Base-by-base conservation (phyloP, 805 yeast genomes). In the Aciculoconidium aculeatum region DNA sequence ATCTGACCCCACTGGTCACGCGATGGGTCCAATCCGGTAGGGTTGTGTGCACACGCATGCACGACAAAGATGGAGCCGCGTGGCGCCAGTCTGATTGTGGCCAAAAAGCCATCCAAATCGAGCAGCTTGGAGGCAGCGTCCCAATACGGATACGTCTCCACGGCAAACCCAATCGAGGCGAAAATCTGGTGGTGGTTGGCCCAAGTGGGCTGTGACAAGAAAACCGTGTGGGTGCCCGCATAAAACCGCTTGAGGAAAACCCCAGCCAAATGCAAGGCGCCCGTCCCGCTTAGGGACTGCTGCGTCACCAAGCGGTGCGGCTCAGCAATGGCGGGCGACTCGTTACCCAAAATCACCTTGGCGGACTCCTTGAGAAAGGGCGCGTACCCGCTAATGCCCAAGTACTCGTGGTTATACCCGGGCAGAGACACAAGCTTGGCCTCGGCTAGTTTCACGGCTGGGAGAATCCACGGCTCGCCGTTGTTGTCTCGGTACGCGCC, bases 1-100 rank as follows among this genome's bases (percentile, higher is more conserved):
- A 92, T 79, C 47, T 66, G 45, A 25, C 55, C 55, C 98, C 98
- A 90, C 61, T 90, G 82, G 29, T 72, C 81, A 35, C 67, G 64
- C 3, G 82, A 75, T 34, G 97, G 97, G 56, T 90, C 98, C 44
- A 90, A 75, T 23, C 97, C 98, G 13, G 97, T 90, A 36, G 98
- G 97, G 58, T 90, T 90, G 61, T 90, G 98, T 18, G 97, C 97
- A 58, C 96, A 88, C 3, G 97, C 87, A 53, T 90, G 98, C 36
- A 90, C 67, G 34, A 90, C 58, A 44, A 90, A 77, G 25, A 86
- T 51, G 10, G 95, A 85, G 27, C 94, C 94, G 6, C 55, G 53
- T 31, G 80, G 80, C 8, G 96, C 94, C 12, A 53, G 34, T 26
- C 72, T 64, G 40, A 90, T 78, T 24, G 85, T 61, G 8, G 46